Evolutionary conservation across 345 rosid species (phyloP), one percentile per base, ranked within the genome.

Genomic region (Populus deltoides): DNA sequence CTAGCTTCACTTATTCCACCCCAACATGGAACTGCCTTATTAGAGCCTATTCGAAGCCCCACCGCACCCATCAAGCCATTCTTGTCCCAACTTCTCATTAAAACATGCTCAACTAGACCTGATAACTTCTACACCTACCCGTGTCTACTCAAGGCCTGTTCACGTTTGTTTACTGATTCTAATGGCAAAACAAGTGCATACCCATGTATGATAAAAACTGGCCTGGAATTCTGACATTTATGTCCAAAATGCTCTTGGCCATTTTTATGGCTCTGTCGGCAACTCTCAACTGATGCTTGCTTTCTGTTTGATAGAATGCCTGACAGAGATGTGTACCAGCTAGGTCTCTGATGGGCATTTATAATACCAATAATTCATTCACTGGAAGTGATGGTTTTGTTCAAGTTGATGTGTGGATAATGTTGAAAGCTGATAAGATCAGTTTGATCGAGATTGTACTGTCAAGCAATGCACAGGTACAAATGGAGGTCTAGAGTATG

Each of bases 111-210:
- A 18, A 39, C 16, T 63, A 7, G 5, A 39, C 80, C 73, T 1
- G 84, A 81, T 75, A 33, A 78, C n/a, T n/a, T n/a, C 8, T 78
- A 75, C 10, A 81, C 78, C 57, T 81, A 78, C 78, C 82, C 80
- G 3, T 51, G 62, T 75, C 66, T 78, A 2, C 67, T 75, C 75
- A 75, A 77, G 62, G 86, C 82, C 22, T 78, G 80, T 69, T 78
- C 73, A 6, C 66, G 75, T 53, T 9, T 72, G 6, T 62, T 29
- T 17, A 78, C 77, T 4, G 29, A 38, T 20, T 12, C 78, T 1
- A 51, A n/a, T 20, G 82, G 73, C 13, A 65, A 73, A n/a, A 68
- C 78, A 73, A 77, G 25, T 84, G 25, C 82, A 72, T 62, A 72
- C 80, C 78, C 70, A 25, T 68, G 31, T n/a, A n/a, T 84, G 13